Evolutionary conservation across 306 rosid genomes (phyloP).

Genomic region (Albizia julibrissin): DNA sequence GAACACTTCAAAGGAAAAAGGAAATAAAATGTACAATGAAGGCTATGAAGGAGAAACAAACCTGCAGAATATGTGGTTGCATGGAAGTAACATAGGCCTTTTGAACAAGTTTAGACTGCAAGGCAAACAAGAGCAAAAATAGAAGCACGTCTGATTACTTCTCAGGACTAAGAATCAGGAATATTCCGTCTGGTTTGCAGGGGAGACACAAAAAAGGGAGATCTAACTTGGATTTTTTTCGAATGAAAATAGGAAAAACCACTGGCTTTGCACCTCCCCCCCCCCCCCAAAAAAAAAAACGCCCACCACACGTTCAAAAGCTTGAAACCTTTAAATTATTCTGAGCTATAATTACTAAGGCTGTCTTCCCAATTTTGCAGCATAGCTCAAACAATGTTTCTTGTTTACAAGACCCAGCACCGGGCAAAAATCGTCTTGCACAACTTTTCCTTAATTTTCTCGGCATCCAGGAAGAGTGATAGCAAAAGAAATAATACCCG

Average conservation of each 20-base stretch:
- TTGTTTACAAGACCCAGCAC: background rate
- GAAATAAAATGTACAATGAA: background rate
- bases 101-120: constrained; percentile 65
- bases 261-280: background rate
- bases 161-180: background rate
- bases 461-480: background rate
- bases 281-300: no score
- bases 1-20: background rate
- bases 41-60: constrained; percentile 33
- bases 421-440: background rate
- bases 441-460: background rate
- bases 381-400: background rate
- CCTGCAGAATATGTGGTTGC: constrained; percentile 90
- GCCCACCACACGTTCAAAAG: no score
- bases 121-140: constrained; percentile 24
- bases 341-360: background rate
- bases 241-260: background rate
- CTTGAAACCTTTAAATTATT: background rate
- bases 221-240: background rate
- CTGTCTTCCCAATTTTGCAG: background rate
- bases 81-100: constrained; percentile 71
- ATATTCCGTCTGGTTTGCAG: background rate
- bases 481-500: background rate
- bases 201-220: background rate
- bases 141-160: constrained; percentile 1